Percentiles rank a stretch among this genome's conserved stretches.
These are phyloP conservation scores for Pyrenochaeta sp. DNA, from an alignment of 2,329 filamentous ascomycete species.

Conservation along the genomic window DNA sequence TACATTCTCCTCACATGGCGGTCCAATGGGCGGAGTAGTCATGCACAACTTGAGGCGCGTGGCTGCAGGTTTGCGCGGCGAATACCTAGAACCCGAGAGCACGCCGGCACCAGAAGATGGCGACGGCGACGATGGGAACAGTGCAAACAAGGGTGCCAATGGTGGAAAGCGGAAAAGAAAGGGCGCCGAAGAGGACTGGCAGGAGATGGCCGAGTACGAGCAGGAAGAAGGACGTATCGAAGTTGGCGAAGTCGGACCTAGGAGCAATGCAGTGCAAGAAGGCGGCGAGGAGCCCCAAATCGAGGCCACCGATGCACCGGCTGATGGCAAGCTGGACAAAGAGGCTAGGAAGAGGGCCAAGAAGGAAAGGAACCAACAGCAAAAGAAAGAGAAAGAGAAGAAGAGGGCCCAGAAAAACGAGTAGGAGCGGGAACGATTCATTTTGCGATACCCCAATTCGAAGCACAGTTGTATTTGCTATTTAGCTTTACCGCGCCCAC, in stretches of 20 bases:
- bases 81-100: slow-evolving; percentile 56
- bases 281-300: slow-evolving; percentile 40
- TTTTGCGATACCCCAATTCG: slow-evolving; percentile 7
- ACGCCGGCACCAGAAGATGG: slow-evolving; percentile 50
- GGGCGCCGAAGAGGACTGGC: slow-evolving; percentile 39
- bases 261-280: slow-evolving; percentile 38
- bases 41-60: slow-evolving; percentile 63
- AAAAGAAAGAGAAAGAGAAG: slow-evolving; percentile 48
- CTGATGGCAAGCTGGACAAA: slow-evolving; percentile 51
- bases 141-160: slow-evolving; percentile 9
- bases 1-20: slow-evolving; percentile 51
- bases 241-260: slow-evolving; percentile 51
- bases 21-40: slow-evolving; percentile 55
- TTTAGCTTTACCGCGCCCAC: slow-evolving; percentile 1
- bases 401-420: slow-evolving; percentile 30
- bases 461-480: too few species aligned
- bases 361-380: slow-evolving; percentile 59
- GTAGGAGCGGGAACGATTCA: slow-evolving; percentile 6
- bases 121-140: slow-evolving; percentile 11
- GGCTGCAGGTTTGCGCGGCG: slow-evolving; percentile 60
- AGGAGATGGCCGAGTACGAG: slow-evolving; percentile 56
- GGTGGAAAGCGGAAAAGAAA: slow-evolving; percentile 16
- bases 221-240: slow-evolving; percentile 49
- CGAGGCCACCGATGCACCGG: slow-evolving; percentile 23
- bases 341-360: slow-evolving; percentile 63